Percentiles rank a stretch among this genome's conserved stretches.
These are phyloP conservation scores for Boletales sp. DNA, from an alignment of 768 basidiomycete genomes.

Conservation along the genomic window DNA sequence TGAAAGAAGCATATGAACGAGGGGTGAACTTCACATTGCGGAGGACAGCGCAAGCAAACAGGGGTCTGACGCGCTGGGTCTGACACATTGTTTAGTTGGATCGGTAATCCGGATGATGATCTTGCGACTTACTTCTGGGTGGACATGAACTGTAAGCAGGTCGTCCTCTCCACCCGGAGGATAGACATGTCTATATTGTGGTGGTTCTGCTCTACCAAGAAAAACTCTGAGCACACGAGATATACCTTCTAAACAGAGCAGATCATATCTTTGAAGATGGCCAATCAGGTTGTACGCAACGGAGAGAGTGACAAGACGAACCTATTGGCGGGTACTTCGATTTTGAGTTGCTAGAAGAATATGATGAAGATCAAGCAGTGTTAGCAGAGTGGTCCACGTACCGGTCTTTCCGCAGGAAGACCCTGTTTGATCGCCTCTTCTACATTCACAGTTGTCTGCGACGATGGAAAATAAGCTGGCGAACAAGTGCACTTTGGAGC, in stretches of 20 bases:
- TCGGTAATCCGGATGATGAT: neutral
- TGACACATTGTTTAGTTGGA: conserved; percentile 27
- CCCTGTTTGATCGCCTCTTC: conserved; percentile 80
- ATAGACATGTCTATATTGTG: conserved; percentile 69
- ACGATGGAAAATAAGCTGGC: conserved; percentile 1
- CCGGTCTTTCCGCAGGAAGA: conserved; percentile 80
- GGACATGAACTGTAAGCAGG: conserved; percentile 64
- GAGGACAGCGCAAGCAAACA: conserved; percentile 87
- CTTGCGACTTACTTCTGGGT: conserved; percentile 58
- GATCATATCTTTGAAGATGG: conserved; percentile 71
- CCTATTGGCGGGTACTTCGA: conserved; percentile 99
- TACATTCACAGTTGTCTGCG: conserved; percentile 85
- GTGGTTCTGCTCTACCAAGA: conserved; percentile 63
- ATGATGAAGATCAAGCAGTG: conserved; percentile 2
- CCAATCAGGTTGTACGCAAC: conserved; percentile 4
- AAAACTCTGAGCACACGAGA: conserved; percentile 82
- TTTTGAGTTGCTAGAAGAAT: conserved; percentile 82
- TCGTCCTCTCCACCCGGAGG: conserved; percentile 64
- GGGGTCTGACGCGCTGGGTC: conserved; percentile 82
- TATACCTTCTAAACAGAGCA: conserved; percentile 96
- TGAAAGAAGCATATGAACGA: conserved; percentile 91
- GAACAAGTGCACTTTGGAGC: neutral
- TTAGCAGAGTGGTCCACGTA: conserved; percentile 32
- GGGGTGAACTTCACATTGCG: conserved; percentile 88
- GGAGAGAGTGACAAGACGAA: conserved; percentile 19